Base-by-base conservation (phyloP, 1,284 basidiomycete genomes). In the Papiliotrema laurentii region DNA sequence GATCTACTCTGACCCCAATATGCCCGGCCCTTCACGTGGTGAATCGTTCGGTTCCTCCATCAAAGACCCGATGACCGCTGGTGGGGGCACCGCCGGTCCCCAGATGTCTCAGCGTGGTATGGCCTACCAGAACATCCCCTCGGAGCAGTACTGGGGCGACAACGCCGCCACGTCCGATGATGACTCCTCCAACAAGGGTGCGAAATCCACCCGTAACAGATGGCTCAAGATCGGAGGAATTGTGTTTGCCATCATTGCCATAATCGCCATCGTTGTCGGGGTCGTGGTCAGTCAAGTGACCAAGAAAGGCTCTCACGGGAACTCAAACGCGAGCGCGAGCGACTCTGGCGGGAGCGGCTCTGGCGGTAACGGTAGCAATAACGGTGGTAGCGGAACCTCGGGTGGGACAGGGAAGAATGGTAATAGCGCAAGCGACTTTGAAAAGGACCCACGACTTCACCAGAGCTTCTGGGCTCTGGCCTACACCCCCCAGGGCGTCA, bases 401-500 rank as follows among this genome's bases (percentile, higher is more conserved):
- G 16, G 16, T 16, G 30, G 30, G 16, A 31, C 30, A 16, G 51
- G 34, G 40, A 47, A 47, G 21, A 50, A 31, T 40, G 25, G 16
- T 26, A 41, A 41, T 6, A 21, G 75, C 54, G 83, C 85, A 2
- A 83, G 78, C 67, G 73, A 77, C 28, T 88, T 88, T 65, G 63
- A 67, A 40, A 84, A 81, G 70, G 81, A 89, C 69, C 43, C 76
- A 4, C 70, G 76, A 9, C 73, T 89, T 40, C 77, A 82, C 58
- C 78, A 83, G 50, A 77, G 78, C 11, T 86, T 86, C 74, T 89
- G 77, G 61, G 86, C 81, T 27, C 62, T 88, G n/a, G 84, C 85
- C 0, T 89, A 88, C 69, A 84, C 83, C 0, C 85, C 86, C 1
- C 53, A 69, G 50, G 51, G 45, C 6, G 51, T 57, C 1, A 51